Evolutionary conservation across 164 flowering plant genomes (phyloP), one percentile per base, ranked within the genome.

Genomic region (Aristolochia contorta): DNA sequence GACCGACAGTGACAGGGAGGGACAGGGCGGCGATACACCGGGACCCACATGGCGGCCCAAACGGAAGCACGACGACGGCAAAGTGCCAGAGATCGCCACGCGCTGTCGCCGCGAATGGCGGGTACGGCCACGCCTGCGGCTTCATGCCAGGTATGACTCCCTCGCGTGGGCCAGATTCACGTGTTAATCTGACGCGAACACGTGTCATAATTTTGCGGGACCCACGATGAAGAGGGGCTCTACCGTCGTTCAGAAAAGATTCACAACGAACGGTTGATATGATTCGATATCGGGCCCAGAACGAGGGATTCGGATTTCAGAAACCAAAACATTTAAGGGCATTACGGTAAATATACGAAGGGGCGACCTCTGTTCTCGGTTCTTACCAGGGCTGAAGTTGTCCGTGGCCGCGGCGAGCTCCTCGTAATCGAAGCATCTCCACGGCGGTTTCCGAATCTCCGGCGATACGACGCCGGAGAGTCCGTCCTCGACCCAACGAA

Each of bases 321-420:
- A 24, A 19, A 3, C 57, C 16, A 4, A 53, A 23, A n/a, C n/a
- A 18, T 3, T 13, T 7, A 23, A 53, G 25, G 21, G 25, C 23
- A 48, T 19, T 16, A 53, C 4, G 6, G 22, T 12, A 53, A 53
- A 27, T 15, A 23, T 23, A 30, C 4, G 58, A 13, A 24, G 16
- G 30, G 30, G 5, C 5, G 3, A 5, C 5, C 5, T 27, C 30
- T 27, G 30, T 27, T 27, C 30, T 27, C 30, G 30, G 30, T 19
- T 18, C 72, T 67, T 56, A 92, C 98, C 96, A 0, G 86, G 47
- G 45, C 77, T 78, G 77, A 85, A 92, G 75, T 85, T 71, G 62
- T 82, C 75, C 13, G 98, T 92, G 6, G 98, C 98, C 32, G 78
- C 70, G 0, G 72, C 80, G 21, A 91, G 89, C 72, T 91, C 95